These are phyloP conservation scores for Leishmania lainsoni DNA, from an alignment of 208 protist genomes.

Conservation along the genomic window DNA sequence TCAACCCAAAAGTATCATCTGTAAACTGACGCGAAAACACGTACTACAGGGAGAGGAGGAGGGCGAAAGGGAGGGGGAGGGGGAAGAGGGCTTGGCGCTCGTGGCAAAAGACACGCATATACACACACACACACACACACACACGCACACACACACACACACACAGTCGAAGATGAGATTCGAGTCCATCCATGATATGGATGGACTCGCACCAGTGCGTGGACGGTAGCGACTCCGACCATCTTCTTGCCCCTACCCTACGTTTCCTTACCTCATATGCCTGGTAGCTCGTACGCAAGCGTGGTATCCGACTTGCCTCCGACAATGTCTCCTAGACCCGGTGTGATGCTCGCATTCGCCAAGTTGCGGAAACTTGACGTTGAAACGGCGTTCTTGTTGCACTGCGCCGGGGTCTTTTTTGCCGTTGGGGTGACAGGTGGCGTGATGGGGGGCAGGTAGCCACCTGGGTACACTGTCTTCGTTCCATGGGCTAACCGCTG, in stretches of 20 bases:
- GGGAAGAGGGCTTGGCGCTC: background rate
- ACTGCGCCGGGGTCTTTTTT: background rate
- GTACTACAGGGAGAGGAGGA: too few relatives aligned
- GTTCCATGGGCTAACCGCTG: background rate
- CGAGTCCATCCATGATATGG: background rate
- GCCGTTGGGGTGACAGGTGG: conserved; percentile 4
- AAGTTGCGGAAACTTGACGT: background rate
- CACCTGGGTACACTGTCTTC: background rate
- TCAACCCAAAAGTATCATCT: too few relatives aligned
- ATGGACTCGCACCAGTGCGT: background rate
- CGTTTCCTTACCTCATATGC: background rate
- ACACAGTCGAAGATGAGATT: background rate
- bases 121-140: background rate
- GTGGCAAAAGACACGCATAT: background rate
- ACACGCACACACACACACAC: background rate
- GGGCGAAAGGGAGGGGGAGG: background rate
- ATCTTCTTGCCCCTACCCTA: too few relatives aligned
- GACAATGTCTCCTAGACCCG: background rate
- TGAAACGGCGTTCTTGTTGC: background rate
- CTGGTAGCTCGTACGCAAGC: background rate
- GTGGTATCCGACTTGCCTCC: background rate
- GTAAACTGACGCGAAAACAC: too few relatives aligned
- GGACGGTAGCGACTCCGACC: background rate
- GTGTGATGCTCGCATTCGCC: background rate
- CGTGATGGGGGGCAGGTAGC: conserved; percentile 24